A percentile compares a stretch with the other conserved stretches of the same genome.
These are phyloP conservation scores for Leccinum angustisporum DNA, from an alignment of 1,284 basidiomycete species.

Conservation along the genomic window DNA sequence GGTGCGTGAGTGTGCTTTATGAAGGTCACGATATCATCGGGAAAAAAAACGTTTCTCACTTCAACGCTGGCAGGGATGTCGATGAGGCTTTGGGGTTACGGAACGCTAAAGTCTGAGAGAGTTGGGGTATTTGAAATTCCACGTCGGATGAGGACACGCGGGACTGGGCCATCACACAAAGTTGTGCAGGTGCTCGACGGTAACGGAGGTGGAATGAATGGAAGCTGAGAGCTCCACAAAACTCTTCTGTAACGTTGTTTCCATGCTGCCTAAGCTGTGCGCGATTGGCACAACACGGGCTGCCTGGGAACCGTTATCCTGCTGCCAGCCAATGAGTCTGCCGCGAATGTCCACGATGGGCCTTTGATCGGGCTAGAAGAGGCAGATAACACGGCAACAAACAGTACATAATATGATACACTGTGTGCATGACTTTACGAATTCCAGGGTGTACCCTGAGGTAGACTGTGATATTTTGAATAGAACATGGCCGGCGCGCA, in stretches of 20 bases:
- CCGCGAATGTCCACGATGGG: slow-evolving; percentile 12
- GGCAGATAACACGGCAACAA: slow-evolving; percentile 14
- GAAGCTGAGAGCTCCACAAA: slow-evolving; percentile 16
- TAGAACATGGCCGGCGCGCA: slow-evolving; percentile 1
- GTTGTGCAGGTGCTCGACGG: slow-evolving; percentile 10
- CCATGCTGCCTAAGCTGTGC: slow-evolving; percentile 22
- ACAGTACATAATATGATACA: slow-evolving; percentile 33
- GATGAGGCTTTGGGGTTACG: not conserved
- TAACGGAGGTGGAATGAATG: slow-evolving; percentile 7
- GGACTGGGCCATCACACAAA: slow-evolving; percentile 13
- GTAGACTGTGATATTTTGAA: slow-evolving; percentile 14
- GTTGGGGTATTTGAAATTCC: slow-evolving; percentile 32
- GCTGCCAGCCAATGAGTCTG: slow-evolving; percentile 12
- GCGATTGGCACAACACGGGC: slow-evolving; percentile 16
- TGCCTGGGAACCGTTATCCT: slow-evolving; percentile 23
- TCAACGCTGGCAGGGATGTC: not conserved
- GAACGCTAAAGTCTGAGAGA: slow-evolving; percentile 11
- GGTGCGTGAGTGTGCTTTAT: not conserved
- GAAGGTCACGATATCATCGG: slow-evolving; percentile 1
- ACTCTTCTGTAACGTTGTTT: slow-evolving; percentile 26
- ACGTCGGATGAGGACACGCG: slow-evolving; percentile 8
- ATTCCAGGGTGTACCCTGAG: slow-evolving; percentile 35
- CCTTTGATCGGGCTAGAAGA: slow-evolving; percentile 32
- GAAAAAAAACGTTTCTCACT: not conserved
- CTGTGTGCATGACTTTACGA: slow-evolving; percentile 24